phyloP scores from a whole-genome alignment of 306 rosid species.

The Dryas octopetala region DNA sequence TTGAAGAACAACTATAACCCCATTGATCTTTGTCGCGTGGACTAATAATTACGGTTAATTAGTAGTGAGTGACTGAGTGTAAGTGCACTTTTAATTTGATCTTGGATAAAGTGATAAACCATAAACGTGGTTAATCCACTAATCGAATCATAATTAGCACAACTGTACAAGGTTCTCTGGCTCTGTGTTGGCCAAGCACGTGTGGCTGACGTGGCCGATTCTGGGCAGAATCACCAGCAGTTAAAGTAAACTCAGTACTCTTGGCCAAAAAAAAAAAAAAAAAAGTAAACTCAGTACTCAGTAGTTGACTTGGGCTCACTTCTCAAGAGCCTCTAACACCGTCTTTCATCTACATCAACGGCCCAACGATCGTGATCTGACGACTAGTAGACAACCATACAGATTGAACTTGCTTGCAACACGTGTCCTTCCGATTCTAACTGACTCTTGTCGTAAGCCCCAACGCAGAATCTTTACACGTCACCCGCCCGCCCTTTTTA shows the following conservation, averaged over 20 bases:
- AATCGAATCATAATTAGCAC: background rate
- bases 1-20: background rate
- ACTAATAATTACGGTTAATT: background rate
- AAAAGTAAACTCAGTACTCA: background rate
- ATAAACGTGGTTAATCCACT: constrained; percentile 8
- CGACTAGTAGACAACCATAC: constrained; percentile 13
- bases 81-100: background rate
- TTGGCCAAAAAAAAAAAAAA: too few species aligned
- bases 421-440: constrained; percentile 38
- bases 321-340: background rate
- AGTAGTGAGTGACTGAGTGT: too few species aligned
- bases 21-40: background rate
- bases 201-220: constrained; percentile 17
- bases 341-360: background rate
- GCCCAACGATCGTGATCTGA: constrained; percentile 3
- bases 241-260: background rate
- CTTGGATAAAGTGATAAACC: background rate
- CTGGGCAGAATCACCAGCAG: background rate
- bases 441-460: constrained; percentile 27
- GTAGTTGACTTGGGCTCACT: constrained; percentile 22
- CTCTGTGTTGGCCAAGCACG: constrained; percentile 13
- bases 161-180: constrained; percentile 4
- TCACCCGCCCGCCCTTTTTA: background rate
- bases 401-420: constrained; percentile 10
- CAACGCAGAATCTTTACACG: constrained; percentile 27